phyloP scores from a whole-genome alignment of 2,329 filamentous ascomycete genomes.

The Paecilomyces dactylethromorphus region DNA sequence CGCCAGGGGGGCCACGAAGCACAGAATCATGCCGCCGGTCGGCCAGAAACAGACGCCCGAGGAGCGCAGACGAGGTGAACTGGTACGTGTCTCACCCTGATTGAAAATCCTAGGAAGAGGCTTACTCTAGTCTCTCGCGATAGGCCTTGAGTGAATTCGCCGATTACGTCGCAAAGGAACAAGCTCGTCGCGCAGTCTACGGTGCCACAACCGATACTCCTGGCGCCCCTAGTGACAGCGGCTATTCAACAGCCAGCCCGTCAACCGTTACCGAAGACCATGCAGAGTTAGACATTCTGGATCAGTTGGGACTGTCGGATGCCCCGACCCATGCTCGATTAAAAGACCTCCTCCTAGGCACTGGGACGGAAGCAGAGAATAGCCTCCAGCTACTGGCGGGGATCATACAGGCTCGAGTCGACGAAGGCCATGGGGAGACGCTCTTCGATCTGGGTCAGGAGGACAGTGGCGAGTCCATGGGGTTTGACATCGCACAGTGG shows the following conservation, averaged over 20 bases:
- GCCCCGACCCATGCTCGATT: slow-evolving; percentile 58
- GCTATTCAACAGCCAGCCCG: slow-evolving; percentile 30
- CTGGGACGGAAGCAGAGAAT: slow-evolving; percentile 49
- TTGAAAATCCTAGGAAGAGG: neutral
- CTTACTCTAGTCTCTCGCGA: slow-evolving; percentile 3
- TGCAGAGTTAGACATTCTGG: slow-evolving; percentile 84
- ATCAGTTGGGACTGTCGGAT: slow-evolving; percentile 69
- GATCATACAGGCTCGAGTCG: slow-evolving; percentile 61
- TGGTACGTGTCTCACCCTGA: slow-evolving; percentile 48
- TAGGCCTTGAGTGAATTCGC: slow-evolving; percentile 90
- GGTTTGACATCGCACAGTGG: slow-evolving; percentile 69
- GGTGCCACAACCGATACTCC: slow-evolving; percentile 26
- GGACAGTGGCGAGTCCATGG: slow-evolving; percentile 80
- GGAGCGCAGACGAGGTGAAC: slow-evolving; percentile 81
- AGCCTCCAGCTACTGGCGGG: slow-evolving; percentile 57
- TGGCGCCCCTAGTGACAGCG: slow-evolving; percentile 34
- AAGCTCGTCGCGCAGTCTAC: slow-evolving; percentile 47
- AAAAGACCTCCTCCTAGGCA: slow-evolving; percentile 65
- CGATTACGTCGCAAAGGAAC: slow-evolving; percentile 94
- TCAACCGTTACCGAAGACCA: slow-evolving; percentile 55
- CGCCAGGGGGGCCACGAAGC: no score
- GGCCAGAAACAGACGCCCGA: slow-evolving; percentile 58
- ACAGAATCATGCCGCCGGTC: slow-evolving; percentile 29
- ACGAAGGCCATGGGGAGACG: slow-evolving; percentile 80
- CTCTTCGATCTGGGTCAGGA: slow-evolving; percentile 91